Base-by-base conservation (phyloP, 768 basidiomycete species). In the Podaxis pistillaris region DNA sequence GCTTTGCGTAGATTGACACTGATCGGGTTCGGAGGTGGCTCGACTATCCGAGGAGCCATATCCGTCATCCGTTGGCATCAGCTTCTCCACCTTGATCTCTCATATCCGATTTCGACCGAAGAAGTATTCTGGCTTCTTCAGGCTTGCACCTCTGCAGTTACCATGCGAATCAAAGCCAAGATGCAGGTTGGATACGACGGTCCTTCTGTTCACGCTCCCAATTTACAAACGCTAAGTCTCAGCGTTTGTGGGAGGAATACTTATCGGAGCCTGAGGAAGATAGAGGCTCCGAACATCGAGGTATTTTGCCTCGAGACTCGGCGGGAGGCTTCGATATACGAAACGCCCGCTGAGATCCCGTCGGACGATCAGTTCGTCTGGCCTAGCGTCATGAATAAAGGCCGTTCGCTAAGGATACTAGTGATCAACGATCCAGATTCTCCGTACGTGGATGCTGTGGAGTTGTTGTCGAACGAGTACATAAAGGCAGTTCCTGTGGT, bases 51-150 rank as follows among this genome's bases (percentile, higher is more conserved):
- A 53, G 12, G 6, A 33, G 60, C 51, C 40, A 61, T 55, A 24
- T 41, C 60, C 8, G 36, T 6, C 19, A 22, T 61, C n/a, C 60
- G 26, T 2, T 61, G 60, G 60, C 40, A 46, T 11, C 60, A 54
- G 17, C 60, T 61, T 7, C 52, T 54, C 26, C 40, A 61, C 30
- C 60, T 61, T 40, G 40, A 61, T 36, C 24, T 61, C 26, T 33
- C 60, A 24, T 62, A 62, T 30, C n/a, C 53, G 12, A 62, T 62
- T 17, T 11, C 41, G 12, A 47, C 60, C 1, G 53, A 55, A 55
- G 60, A 62, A 47, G 54, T 62, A 9, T 55, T 62, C 30, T 55
- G 54, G 51, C 52, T 61, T 55, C 52, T 61, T 54, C 60, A 44
- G 46, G 19, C 40, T 6, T 61, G 60, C 51, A 44, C 51, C n/a